Evolutionary conservation across 2,329 filamentous ascomycete genomes (phyloP).

Genomic region (Aspergillus thermomutatus): DNA sequence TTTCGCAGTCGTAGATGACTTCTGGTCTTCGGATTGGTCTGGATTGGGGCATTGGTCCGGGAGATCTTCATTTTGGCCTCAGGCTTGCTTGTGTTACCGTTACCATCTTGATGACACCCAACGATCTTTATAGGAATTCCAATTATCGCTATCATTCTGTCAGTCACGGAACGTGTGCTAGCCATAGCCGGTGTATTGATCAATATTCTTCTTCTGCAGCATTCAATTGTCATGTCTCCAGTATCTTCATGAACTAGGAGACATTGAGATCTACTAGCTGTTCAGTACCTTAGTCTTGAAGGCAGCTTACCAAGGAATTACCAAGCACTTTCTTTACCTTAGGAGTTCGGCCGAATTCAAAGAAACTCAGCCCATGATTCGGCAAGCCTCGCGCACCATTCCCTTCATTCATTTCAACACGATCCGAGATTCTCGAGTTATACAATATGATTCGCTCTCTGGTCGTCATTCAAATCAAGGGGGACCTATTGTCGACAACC

Average conservation of each 20-base stretch:
- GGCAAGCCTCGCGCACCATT: no score
- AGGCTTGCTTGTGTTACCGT: neutral
- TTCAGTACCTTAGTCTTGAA: no score
- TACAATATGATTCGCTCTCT: no score
- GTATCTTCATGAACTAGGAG: no score
- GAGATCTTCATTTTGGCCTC: neutral
- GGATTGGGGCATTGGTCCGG: neutral
- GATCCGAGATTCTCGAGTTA: neutral
- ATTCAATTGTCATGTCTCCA: no score
- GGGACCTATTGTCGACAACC: no score
- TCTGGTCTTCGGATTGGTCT: neutral
- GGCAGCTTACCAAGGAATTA: neutral
- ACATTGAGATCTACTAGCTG: no score
- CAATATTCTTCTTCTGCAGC: neutral
- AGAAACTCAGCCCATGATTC: neutral
- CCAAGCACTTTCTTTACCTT: neutral
- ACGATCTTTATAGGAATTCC: neutral
- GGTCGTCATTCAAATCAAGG: neutral
- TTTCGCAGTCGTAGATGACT: neutral
- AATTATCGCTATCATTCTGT: neutral
- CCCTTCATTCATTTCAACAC: no score
- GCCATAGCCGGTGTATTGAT: no score
- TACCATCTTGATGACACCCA: neutral
- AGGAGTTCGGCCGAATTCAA: neutral
- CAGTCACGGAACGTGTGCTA: neutral